Percentiles rank a stretch among this genome's conserved stretches.
phyloP scores from a whole-genome alignment of 495 filamentous ascomycete species.

The Tuber umbilicatum region DNA sequence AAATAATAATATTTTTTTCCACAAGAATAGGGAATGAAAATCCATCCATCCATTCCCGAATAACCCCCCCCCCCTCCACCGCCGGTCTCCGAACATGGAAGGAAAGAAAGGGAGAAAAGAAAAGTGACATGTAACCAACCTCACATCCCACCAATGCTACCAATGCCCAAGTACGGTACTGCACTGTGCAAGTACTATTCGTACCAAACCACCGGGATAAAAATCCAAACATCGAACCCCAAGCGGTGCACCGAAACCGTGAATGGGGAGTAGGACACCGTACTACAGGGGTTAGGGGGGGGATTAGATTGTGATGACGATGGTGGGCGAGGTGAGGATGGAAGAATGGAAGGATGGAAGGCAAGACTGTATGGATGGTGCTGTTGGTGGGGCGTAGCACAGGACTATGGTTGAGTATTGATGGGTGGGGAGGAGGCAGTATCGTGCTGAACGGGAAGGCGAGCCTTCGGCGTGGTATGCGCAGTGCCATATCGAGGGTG shows the following conservation, averaged over 20 bases:
- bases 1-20: too few species aligned
- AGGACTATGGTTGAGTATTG: neutral
- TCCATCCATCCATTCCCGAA: neutral
- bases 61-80: neutral
- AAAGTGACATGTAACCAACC: neutral
- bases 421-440: neutral
- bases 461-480: too few species aligned
- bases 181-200: neutral
- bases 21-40: too few species aligned
- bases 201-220: neutral
- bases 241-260: neutral
- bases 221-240: neutral
- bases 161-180: neutral
- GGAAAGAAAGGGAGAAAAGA: neutral
- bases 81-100: neutral
- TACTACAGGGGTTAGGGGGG: too few species aligned
- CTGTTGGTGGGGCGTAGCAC: too few species aligned
- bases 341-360: too few species aligned
- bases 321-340: too few species aligned
- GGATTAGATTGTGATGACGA: neutral
- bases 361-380: neutral
- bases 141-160: too few species aligned
- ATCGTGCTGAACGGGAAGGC: neutral
- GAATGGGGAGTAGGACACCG: neutral
- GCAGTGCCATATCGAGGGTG: too few species aligned